These are phyloP conservation scores for Alternaria metachromatica DNA, from an alignment of 2,329 filamentous ascomycete species.

Conservation along the genomic window DNA sequence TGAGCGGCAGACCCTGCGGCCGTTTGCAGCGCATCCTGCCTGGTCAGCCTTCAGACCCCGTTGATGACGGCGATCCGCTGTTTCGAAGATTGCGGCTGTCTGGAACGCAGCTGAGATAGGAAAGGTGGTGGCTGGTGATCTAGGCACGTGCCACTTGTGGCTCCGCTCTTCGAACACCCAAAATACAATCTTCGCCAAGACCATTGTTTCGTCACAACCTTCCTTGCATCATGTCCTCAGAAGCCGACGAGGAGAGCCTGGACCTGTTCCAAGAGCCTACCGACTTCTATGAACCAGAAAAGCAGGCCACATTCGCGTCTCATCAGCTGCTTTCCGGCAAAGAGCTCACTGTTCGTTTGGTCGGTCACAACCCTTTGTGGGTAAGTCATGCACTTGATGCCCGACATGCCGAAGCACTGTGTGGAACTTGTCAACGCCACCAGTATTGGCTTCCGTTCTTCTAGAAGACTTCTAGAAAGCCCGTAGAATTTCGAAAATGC, in stretches of 20 bases:
- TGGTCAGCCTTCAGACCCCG: background rate
- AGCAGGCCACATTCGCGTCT: constrained; percentile 73
- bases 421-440: constrained; percentile 1
- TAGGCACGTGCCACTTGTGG: constrained; percentile 14
- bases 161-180: constrained; percentile 19
- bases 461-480: background rate
- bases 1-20: constrained; percentile 3
- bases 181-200: constrained; percentile 29
- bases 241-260: constrained; percentile 47
- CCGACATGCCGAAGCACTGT: background rate
- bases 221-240: constrained; percentile 34
- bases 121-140: constrained; percentile 16
- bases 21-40: background rate
- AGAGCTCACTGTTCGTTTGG: constrained; percentile 73
- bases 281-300: constrained; percentile 79
- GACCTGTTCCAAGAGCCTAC: constrained; percentile 80
- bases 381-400: constrained; percentile 52
- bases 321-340: constrained; percentile 73
- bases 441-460: background rate
- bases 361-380: constrained; percentile 88
- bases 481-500: background rate
- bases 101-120: constrained; percentile 16
- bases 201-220: constrained; percentile 16
- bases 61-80: constrained; percentile 15
- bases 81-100: constrained; percentile 7